Evolutionary conservation across 106 monocot species (phyloP), one percentile per base, ranked within the genome.

Genomic region (Dactylorhiza incarnata): DNA sequence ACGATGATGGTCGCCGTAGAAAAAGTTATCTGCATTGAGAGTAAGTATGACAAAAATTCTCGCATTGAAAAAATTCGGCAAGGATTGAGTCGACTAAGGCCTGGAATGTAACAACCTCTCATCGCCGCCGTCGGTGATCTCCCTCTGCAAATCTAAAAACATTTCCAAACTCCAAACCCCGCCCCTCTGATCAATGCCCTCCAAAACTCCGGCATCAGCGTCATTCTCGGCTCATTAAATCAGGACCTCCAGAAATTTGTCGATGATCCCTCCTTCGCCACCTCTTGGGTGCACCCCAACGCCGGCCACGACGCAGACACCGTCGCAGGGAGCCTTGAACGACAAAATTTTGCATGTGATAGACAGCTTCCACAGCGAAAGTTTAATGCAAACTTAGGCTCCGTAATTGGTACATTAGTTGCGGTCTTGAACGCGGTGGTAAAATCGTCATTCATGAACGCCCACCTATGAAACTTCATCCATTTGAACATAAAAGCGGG

Each of bases 71-170:
- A n/a, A 79, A 74, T 22, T 45, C n/a, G 11, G 19, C 49, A 74
- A 20, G 75, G 58, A 3, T 73, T 84, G 85, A 0, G 71, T 85
- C 25, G 78, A 81, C 73, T 85, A 85, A 15, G 85, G 85, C 23
- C 70, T 75, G 70, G 10, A 73, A 7, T 81, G 78, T 0, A 74
- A 85, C 78, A 82, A 85, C 47, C 85, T 85, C 6, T 81, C 85
- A 0, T 23, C 69, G 5, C 68, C 85, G 12, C 24, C 65, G 48
- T 3, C 68, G 7, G 85, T 85, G 3, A 26, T 82, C 19, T 46
- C 74, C 50, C 77, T 85, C 50, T 78, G 48, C 61, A 55, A 78
- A 52, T 72, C 56, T 10, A 16, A 61, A 43, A 61, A 74, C 78
- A 82, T 85, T 65, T 47, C 29, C 2, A 56, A 48, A 52, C 68